Evolutionary conservation across 2,329 filamentous ascomycete genomes (phyloP).

Genomic region (Penicillium corylophilum): DNA sequence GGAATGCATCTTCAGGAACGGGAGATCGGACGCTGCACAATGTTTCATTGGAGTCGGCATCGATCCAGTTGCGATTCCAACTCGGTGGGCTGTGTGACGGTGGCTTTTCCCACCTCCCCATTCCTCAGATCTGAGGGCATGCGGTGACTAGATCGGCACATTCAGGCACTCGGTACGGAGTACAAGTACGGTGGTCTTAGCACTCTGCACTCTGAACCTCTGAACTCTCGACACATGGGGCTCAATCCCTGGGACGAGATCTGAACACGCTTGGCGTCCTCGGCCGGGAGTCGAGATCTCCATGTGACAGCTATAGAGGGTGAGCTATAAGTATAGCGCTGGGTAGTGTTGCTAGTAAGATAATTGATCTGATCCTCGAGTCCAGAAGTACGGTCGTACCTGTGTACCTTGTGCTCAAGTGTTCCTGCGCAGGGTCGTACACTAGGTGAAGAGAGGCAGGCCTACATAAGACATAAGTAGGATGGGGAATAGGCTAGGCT

Average conservation of each 20-base stretch:
- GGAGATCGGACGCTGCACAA: neutral
- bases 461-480: too few species aligned
- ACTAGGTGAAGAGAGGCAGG: neutral
- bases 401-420: neutral
- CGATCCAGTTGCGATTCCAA: slow-evolving; percentile 18
- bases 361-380: neutral
- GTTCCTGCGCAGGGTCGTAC: slow-evolving; percentile 17
- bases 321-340: neutral
- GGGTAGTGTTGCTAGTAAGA: neutral
- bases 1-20: neutral
- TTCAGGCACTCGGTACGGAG: neutral
- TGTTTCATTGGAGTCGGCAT: neutral
- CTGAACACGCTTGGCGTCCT: neutral
- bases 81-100: slow-evolving; percentile 11
- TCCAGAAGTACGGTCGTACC: neutral
- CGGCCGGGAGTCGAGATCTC: neutral
- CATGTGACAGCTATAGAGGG: neutral
- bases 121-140: slow-evolving; percentile 11
- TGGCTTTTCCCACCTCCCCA: neutral
- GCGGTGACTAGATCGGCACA: neutral
- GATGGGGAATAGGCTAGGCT: too few species aligned
- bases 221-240: neutral
- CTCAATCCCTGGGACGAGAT: neutral
- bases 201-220: too few species aligned
- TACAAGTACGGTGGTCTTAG: too few species aligned